Base-by-base conservation (phyloP, 164 flowering plant species). In the Litsea cubeba region DNA sequence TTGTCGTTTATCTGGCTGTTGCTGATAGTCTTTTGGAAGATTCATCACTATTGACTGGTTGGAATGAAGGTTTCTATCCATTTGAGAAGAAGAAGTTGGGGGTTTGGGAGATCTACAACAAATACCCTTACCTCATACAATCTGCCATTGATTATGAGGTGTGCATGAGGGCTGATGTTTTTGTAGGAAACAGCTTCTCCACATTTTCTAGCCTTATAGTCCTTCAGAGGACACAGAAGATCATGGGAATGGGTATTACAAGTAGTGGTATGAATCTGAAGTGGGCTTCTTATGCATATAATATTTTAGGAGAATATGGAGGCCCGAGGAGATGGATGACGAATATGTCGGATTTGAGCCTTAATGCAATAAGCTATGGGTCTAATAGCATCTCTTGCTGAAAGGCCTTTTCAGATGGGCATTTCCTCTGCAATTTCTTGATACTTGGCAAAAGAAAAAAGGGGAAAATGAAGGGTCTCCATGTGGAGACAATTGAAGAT, bases 61-160 rank as follows among this genome's bases (percentile, higher is more conserved):
- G 99, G 99, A 84, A 81, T 54, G 82, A 90, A 62, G 95, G 93
- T 0, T 75, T 94, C 58, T 62, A 86, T 70, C 97, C 98, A 23
- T 80, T 81, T 40, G 98, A 90, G 82, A 94, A 96, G 92, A 91
- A 90, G 81, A 92, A 78, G 65, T 72, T 96, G 58, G 98, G 95
- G 1, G 92, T 90, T 58, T 80, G 81, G 62, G 85, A 76, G n/a
- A 85, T 90, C 30, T 96, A 90, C 80, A 83, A 81, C 68, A 94
- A 85, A 82, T 79, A 88, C 30, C 88, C 99, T 0, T 96, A 96
- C 79, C 89, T 96, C 50, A 87, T 96, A 69, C 90, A 91, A 77
- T 88, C 99, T 1, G 99, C 97, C 57, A 90, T 96, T 11, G 99
- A 94, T 74, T 94, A 96, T 80, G 99, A 96, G 81, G 99, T 96